Conservation (phyloP, 495 filamentous ascomycete genomes). For the Penicillium silybi region DNA sequence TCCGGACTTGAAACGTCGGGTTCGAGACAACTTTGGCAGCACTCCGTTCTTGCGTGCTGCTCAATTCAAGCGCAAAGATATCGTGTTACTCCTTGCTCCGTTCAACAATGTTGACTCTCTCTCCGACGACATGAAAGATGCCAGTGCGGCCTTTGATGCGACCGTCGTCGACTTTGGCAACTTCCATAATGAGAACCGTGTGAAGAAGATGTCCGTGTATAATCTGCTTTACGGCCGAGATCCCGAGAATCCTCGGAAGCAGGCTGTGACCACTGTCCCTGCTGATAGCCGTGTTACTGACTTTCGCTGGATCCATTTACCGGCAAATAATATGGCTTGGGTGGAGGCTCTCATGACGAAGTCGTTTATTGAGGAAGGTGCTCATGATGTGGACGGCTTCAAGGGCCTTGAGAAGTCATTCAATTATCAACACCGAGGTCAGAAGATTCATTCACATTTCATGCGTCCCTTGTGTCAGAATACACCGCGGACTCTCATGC, state of each 20-base stretch:
- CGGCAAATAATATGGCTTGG: slow-evolving; percentile 59
- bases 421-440: slow-evolving; percentile 60
- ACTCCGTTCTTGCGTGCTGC: slow-evolving; percentile 58
- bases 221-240: slow-evolving; percentile 62
- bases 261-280: slow-evolving; percentile 50
- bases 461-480: slow-evolving; percentile 63
- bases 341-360: slow-evolving; percentile 63
- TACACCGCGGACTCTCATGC: slow-evolving; percentile 43
- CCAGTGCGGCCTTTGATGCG: slow-evolving; percentile 59
- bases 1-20: slow-evolving; percentile 41
- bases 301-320: slow-evolving; percentile 69
- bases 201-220: slow-evolving; percentile 51
- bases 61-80: slow-evolving; percentile 53
- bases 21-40: slow-evolving; percentile 58
- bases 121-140: slow-evolving; percentile 50
- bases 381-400: slow-evolving; percentile 62
- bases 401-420: slow-evolving; percentile 64
- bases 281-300: slow-evolving; percentile 51
- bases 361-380: slow-evolving; percentile 62
- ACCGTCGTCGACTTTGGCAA: slow-evolving; percentile 68
- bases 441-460: slow-evolving; percentile 59
- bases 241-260: slow-evolving; percentile 44
- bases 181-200: slow-evolving; percentile 59
- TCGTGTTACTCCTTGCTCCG: slow-evolving; percentile 54
- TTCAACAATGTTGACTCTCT: slow-evolving; percentile 50